Percentiles rank a stretch among this genome's conserved stretches.
Conservation (phyloP, 495 filamentous ascomycete species). For the Neurospora terricola region DNA sequence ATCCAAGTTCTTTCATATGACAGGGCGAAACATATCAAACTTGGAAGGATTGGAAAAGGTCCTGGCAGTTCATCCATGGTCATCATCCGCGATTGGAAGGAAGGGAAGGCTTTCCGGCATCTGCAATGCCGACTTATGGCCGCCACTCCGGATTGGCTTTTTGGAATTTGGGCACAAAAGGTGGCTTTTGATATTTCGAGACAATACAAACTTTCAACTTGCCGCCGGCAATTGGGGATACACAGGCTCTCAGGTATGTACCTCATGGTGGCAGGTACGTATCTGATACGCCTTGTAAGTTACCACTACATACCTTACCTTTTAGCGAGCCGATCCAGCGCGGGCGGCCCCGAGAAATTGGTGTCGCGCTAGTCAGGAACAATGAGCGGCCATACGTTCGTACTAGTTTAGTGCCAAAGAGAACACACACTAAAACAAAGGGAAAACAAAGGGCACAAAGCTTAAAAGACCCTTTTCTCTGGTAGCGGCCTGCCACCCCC, state of each 20-base stretch:
- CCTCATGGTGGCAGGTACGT: not conserved
- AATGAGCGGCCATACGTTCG: not conserved
- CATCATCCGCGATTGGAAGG: not conserved
- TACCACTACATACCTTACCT: not conserved
- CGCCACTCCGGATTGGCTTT: constrained; percentile 3
- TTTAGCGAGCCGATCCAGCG: not conserved
- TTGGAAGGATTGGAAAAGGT: not conserved
- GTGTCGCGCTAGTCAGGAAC: not conserved
- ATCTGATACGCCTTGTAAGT: not conserved
- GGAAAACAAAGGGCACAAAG: not conserved
- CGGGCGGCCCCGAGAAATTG: not conserved
- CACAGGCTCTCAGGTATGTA: not conserved
- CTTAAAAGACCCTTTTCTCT: not conserved
- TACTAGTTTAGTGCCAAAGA: not conserved
- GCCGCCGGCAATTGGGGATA: not conserved
- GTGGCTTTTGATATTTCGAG: not conserved
- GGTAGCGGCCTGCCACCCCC: not conserved
- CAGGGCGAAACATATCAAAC: not conserved
- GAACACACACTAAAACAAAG: not conserved
- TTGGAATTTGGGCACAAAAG: not conserved
- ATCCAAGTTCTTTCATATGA: not conserved
- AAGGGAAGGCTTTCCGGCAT: not conserved
- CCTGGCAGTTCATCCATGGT: not conserved
- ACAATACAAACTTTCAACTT: not conserved
- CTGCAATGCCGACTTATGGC: not conserved